These are phyloP conservation scores for Hibiscus syriacus DNA, from an alignment of 345 rosid genomes.

Conservation along the genomic window DNA sequence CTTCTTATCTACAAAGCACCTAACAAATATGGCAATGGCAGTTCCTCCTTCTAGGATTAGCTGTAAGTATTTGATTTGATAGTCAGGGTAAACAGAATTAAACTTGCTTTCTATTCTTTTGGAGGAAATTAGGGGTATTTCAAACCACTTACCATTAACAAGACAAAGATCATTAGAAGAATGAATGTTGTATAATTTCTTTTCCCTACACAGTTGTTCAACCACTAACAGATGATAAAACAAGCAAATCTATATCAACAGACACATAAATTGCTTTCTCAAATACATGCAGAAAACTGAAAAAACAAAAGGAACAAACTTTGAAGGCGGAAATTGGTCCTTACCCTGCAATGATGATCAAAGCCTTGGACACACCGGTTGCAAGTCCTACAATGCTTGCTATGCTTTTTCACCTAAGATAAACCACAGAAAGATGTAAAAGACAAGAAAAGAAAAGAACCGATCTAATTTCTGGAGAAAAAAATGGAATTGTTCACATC, in stretches of 20 bases:
- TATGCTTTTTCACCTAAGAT: slow-evolving; percentile 72
- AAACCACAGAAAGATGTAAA: slow-evolving; percentile 4
- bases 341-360: slow-evolving; percentile 98
- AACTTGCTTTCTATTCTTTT: neutral
- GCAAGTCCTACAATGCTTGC: slow-evolving; percentile 96
- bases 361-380: slow-evolving; percentile 95
- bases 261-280: neutral
- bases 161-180: slow-evolving; percentile 71
- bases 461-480: neutral
- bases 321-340: neutral
- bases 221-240: slow-evolving; percentile 54
- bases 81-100: neutral
- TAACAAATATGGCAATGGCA: no score
- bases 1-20: slow-evolving; percentile 71
- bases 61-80: slow-evolving; percentile 28
- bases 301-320: neutral
- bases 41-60: slow-evolving; percentile 81
- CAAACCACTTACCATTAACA: slow-evolving; percentile 71
- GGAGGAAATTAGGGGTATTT: neutral
- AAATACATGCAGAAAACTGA: neutral
- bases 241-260: slow-evolving; percentile 10
- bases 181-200: slow-evolving; percentile 84
- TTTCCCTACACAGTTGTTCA: slow-evolving; percentile 90
- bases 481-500: neutral
- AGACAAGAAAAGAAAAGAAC: no score